phyloP scores from a whole-genome alignment of 306 rosid species.

The Dalbergia cochinchinensis region DNA sequence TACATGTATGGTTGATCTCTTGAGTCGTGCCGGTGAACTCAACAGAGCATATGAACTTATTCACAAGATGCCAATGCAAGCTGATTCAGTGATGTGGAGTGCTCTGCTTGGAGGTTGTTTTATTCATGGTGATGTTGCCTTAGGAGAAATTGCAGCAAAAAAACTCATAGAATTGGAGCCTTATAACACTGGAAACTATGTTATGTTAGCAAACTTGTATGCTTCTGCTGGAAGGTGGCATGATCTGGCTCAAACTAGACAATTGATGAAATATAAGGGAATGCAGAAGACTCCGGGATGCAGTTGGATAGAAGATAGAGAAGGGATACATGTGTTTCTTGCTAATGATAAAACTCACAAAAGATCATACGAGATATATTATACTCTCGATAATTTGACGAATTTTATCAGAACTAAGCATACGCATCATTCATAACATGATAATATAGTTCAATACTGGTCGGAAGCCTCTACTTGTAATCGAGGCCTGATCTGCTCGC shows the following conservation, averaged over 20 bases:
- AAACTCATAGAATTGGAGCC: slow-evolving; percentile 65
- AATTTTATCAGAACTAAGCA: slow-evolving; percentile 44
- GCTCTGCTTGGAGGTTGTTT: slow-evolving; percentile 70
- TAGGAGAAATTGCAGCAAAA: slow-evolving; percentile 66
- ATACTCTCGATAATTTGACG: slow-evolving; percentile 49
- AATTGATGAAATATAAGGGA: slow-evolving; percentile 54
- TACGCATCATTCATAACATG: slow-evolving; percentile 27
- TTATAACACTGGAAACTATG: slow-evolving; percentile 56
- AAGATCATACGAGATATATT: slow-evolving; percentile 55
- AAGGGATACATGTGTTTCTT: slow-evolving; percentile 63
- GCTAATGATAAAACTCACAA: slow-evolving; percentile 59
- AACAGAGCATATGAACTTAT: slow-evolving; percentile 54
- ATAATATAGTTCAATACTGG: slow-evolving; percentile 13
- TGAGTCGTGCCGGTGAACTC: slow-evolving; percentile 66
- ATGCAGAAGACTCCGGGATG: slow-evolving; percentile 72
- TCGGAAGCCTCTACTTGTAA: neutral
- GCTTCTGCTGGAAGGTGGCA: slow-evolving; percentile 61
- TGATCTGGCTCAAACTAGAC: slow-evolving; percentile 58
- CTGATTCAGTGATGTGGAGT: slow-evolving; percentile 67
- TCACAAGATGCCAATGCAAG: slow-evolving; percentile 59
- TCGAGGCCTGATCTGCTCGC: too few species aligned
- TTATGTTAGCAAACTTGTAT: slow-evolving; percentile 63
- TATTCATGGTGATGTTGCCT: slow-evolving; percentile 46
- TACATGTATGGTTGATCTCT: slow-evolving; percentile 69
- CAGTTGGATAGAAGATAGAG: slow-evolving; percentile 73